These are phyloP conservation scores for Aegilops tauschii DNA, from an alignment of 176 grass and related monocot genomes.

Conservation along the genomic window DNA sequence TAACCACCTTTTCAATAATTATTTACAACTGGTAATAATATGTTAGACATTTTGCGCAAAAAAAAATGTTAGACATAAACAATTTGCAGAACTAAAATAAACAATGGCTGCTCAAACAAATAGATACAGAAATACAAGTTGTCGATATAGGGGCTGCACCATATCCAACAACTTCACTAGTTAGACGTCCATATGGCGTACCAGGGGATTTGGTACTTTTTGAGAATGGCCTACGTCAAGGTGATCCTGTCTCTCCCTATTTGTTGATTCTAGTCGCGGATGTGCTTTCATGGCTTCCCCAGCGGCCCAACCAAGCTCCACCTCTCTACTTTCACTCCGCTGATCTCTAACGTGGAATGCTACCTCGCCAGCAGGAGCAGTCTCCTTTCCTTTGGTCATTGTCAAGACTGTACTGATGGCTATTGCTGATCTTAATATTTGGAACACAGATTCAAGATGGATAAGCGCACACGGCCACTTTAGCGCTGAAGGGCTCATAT, in stretches of 20 bases:
- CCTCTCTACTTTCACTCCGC: neutral
- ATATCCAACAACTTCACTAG: neutral
- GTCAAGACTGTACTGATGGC: neutral
- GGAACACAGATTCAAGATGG: neutral
- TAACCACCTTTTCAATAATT: neutral
- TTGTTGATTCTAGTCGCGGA: neutral
- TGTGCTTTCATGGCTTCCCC: neutral
- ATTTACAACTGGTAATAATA: neutral
- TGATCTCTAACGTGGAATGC: neutral
- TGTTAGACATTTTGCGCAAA: neutral
- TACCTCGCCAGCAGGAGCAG: neutral
- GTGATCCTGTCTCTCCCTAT: neutral
- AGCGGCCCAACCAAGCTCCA: neutral
- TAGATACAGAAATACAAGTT: neutral
- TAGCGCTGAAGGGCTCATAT: neutral
- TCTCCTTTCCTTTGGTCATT: neutral
- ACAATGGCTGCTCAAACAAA: neutral
- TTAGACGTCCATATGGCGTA: neutral
- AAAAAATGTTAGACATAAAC: neutral
- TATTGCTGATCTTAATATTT: neutral
- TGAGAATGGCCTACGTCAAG: neutral
- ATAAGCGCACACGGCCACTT: neutral
- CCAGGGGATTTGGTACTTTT: neutral
- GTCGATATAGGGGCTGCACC: neutral
- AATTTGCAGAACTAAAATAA: slow-evolving; percentile 10